Evolutionary conservation across 2,329 filamentous ascomycete species (phyloP).

Genomic region (Didymella sp.): DNA sequence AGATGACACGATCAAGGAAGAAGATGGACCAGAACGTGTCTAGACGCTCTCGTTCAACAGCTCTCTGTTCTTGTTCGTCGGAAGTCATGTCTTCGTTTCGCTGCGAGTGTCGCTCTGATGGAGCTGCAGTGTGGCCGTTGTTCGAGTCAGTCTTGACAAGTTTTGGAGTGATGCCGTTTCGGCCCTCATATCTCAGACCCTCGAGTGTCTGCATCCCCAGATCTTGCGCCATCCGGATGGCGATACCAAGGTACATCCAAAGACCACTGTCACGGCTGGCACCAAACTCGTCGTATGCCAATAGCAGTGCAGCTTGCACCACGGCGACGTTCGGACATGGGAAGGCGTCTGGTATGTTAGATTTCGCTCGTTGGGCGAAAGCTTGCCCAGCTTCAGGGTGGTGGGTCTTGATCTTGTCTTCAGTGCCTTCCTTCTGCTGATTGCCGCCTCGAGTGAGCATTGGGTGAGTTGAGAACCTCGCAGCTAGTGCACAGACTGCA

Average conservation of each 20-base stretch:
- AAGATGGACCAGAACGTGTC: slow-evolving; percentile 93
- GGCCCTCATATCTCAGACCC: slow-evolving; percentile 68
- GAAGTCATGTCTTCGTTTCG: slow-evolving; percentile 49
- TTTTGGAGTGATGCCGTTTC: slow-evolving; percentile 63
- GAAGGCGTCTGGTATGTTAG: slow-evolving; percentile 82
- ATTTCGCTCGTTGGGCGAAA: slow-evolving; percentile 82
- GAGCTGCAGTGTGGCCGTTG: slow-evolving; percentile 58
- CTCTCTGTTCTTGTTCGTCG: slow-evolving; percentile 62
- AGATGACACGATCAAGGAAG: slow-evolving; percentile 85
- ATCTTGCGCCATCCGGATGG: slow-evolving; percentile 82
- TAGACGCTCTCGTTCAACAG: slow-evolving; percentile 79
- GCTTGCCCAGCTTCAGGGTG: slow-evolving; percentile 74
- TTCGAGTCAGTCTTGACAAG: slow-evolving; percentile 55
- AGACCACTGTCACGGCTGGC: slow-evolving; percentile 86
- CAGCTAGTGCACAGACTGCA: slow-evolving; percentile 81
- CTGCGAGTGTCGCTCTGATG: slow-evolving; percentile 57
- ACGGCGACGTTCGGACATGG: slow-evolving; percentile 82
- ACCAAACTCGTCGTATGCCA: slow-evolving; percentile 90
- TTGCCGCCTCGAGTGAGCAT: slow-evolving; percentile 57
- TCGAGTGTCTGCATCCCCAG: slow-evolving; percentile 82
- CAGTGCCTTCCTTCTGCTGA: slow-evolving; percentile 51
- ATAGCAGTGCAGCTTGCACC: slow-evolving; percentile 80
- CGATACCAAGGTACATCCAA: slow-evolving; percentile 92
- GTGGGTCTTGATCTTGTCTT: slow-evolving; percentile 34
- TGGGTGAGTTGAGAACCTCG: slow-evolving; percentile 74